These are phyloP conservation scores for Aspergillus hortae DNA, from an alignment of 2,329 filamentous ascomycete genomes.

Conservation along the genomic window DNA sequence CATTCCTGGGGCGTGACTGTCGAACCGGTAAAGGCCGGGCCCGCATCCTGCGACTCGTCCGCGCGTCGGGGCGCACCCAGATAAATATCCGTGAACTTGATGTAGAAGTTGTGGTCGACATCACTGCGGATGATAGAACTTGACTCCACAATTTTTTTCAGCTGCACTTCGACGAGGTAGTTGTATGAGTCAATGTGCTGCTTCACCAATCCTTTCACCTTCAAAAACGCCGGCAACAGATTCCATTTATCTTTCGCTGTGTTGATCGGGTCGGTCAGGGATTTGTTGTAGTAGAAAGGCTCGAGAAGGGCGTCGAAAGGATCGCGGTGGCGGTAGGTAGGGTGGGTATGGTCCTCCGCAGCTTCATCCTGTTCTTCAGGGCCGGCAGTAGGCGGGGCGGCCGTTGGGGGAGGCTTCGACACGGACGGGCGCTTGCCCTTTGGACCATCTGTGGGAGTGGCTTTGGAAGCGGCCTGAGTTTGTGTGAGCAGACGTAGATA, in stretches of 20 bases:
- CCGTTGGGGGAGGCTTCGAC: constrained; percentile 20
- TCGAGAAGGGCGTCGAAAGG: constrained; percentile 62
- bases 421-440: constrained; percentile 27
- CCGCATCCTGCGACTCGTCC: constrained; percentile 62
- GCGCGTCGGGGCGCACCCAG: constrained; percentile 76
- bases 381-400: constrained; percentile 15
- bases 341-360: constrained; percentile 17
- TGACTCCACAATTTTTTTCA: constrained; percentile 93
- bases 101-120: constrained; percentile 86
- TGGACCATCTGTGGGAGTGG: constrained; percentile 16
- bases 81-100: constrained; percentile 89
- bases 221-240: constrained; percentile 91
- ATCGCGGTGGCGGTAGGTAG: constrained; percentile 29
- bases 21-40: constrained; percentile 40
- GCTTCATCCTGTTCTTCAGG: constrained; percentile 14
- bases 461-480: not conserved
- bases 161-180: constrained; percentile 93
- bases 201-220: constrained; percentile 94
- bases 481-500: not conserved
- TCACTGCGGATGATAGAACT: constrained; percentile 88
- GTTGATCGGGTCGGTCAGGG: constrained; percentile 65
- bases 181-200: constrained; percentile 99
- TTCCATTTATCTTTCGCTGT: constrained; percentile 90
- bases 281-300: constrained; percentile 68
- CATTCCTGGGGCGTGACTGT: constrained; percentile 91